Evolutionary conservation across 768 basidiomycete genomes (phyloP).

Genomic region (Termitomyces sp.): DNA sequence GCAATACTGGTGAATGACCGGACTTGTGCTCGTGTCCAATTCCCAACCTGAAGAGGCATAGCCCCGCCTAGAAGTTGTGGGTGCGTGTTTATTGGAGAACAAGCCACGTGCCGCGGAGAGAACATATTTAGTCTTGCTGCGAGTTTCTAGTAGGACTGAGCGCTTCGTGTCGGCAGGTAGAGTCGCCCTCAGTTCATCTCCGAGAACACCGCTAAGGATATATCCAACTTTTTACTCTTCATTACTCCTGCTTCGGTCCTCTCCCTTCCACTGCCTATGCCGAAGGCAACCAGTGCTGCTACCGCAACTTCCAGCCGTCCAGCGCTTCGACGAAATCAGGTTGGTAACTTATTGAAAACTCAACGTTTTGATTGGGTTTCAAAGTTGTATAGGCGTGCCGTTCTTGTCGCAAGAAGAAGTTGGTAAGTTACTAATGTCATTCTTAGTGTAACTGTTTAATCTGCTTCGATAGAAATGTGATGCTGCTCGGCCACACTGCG

Average conservation of each 20-base stretch:
- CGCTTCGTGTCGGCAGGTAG: neutral
- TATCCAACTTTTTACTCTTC: neutral
- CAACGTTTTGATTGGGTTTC: neutral
- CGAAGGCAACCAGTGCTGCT: conserved; percentile 51
- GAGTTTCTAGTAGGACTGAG: neutral
- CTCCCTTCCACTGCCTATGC: conserved; percentile 44
- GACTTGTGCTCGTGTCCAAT: neutral
- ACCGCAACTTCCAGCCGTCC: conserved; percentile 47
- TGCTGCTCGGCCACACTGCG: conserved; percentile 80
- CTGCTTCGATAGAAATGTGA: conserved; percentile 69
- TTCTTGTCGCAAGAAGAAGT: conserved; percentile 80
- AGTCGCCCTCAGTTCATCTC: neutral
- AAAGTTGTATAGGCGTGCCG: conserved; percentile 60
- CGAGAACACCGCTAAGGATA: neutral
- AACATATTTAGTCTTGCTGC: neutral
- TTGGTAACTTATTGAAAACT: conserved; percentile 20
- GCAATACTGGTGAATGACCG: neutral
- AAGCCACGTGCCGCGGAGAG: neutral
- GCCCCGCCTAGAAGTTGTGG: too few species aligned
- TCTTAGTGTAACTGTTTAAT: neutral
- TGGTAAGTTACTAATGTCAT: conserved; percentile 44
- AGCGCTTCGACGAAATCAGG: conserved; percentile 79
- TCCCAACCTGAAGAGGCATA: too few species aligned
- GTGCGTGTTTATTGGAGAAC: neutral
- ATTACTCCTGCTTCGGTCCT: neutral